These are phyloP conservation scores for Cyathus striatus DNA, from an alignment of 768 basidiomycete species.

Conservation along the genomic window DNA sequence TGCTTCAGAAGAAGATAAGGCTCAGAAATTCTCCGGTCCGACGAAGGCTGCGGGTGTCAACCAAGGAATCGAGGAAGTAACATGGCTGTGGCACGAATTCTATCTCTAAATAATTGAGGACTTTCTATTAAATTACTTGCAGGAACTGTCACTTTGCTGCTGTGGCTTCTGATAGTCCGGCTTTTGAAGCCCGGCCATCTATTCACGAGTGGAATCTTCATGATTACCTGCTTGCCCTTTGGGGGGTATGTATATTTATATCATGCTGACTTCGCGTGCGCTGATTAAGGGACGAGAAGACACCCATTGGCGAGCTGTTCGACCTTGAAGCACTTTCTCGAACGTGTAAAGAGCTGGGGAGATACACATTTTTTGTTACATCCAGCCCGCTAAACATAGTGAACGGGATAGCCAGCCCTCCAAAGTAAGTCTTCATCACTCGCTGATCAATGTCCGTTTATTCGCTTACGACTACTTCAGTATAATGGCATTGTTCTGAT, in stretches of 20 bases:
- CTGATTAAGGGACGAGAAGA: slow-evolving; percentile 7
- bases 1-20: slow-evolving; percentile 13
- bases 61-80: slow-evolving; percentile 14
- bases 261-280: not conserved
- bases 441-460: not conserved
- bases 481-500: slow-evolving; percentile 2
- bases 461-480: too few relatives aligned
- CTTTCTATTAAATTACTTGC: not conserved
- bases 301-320: slow-evolving; percentile 19
- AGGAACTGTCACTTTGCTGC: slow-evolving; percentile 21
- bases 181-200: slow-evolving; percentile 16
- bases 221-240: slow-evolving; percentile 17
- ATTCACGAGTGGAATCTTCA: slow-evolving; percentile 17
- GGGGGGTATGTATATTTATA: slow-evolving; percentile 13
- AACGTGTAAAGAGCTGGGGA: slow-evolving; percentile 13
- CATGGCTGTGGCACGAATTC: slow-evolving; percentile 15
- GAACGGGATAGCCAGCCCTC: slow-evolving; percentile 19
- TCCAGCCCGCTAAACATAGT: slow-evolving; percentile 19
- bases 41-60: slow-evolving; percentile 10
- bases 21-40: not conserved
- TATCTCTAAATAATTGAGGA: not conserved
- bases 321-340: slow-evolving; percentile 17
- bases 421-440: slow-evolving; percentile 11
- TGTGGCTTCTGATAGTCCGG: slow-evolving; percentile 16
- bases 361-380: slow-evolving; percentile 18